Percentiles rank a stretch among this genome's conserved stretches.
These are phyloP conservation scores for Taiozyma sp. DNA, from an alignment of 1,139 yeast species.

Conservation along the genomic window DNA sequence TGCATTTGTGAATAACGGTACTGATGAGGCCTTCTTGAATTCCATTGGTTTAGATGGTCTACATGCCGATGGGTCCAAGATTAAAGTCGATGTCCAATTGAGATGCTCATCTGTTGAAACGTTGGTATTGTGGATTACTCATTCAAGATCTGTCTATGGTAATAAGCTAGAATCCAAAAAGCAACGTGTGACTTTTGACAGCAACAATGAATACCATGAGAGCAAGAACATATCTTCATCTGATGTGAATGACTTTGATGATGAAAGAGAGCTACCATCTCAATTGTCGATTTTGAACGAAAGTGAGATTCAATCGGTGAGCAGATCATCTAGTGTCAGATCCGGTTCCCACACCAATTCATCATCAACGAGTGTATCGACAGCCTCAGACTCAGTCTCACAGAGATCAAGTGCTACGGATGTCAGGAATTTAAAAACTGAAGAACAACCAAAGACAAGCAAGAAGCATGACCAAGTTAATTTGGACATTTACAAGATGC, in stretches of 20 bases:
- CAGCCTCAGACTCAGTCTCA: slow-evolving; percentile 4
- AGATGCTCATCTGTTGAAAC: slow-evolving; percentile 61
- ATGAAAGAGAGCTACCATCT: slow-evolving; percentile 27
- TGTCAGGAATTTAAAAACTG: background rate
- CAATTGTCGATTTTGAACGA: slow-evolving; percentile 32
- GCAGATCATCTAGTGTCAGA: slow-evolving; percentile 13
- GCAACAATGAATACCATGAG: background rate
- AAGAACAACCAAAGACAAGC: background rate
- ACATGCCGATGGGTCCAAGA: slow-evolving; percentile 63
- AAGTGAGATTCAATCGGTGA: slow-evolving; percentile 14
- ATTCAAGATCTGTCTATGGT: slow-evolving; percentile 47
- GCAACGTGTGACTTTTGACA: background rate
- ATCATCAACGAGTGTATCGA: slow-evolving; percentile 14
- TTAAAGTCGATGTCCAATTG: slow-evolving; percentile 75
- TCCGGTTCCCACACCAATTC: slow-evolving; percentile 1
- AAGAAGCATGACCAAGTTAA: background rate
- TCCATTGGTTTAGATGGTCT: slow-evolving; percentile 64
- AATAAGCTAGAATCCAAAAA: slow-evolving; percentile 9
- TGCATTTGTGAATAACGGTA: slow-evolving; percentile 27
- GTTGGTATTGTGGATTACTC: slow-evolving; percentile 82
- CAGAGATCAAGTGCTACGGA: slow-evolving; percentile 6
- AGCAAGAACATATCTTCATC: background rate
- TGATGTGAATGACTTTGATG: slow-evolving; percentile 8
- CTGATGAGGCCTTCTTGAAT: slow-evolving; percentile 46
- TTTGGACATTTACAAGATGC: slow-evolving; percentile 11